These are phyloP conservation scores for Akanthomyces dipterigenus DNA, from an alignment of 2,329 filamentous ascomycete species.

Conservation along the genomic window DNA sequence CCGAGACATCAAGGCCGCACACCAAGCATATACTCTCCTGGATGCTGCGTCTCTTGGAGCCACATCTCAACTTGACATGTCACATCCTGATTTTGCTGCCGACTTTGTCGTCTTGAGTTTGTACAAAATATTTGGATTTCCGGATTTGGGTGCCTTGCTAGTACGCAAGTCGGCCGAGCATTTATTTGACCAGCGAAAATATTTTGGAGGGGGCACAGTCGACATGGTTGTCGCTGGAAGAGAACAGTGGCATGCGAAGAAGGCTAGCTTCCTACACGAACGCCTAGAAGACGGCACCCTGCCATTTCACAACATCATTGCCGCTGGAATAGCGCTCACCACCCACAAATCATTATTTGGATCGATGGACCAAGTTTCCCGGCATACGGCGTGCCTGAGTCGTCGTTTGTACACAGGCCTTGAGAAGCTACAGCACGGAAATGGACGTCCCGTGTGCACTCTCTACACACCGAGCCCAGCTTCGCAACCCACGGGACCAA, in stretches of 20 bases:
- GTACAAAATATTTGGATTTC: conserved; percentile 98
- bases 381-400: conserved; percentile 63
- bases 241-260: conserved; percentile 77
- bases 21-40: conserved; percentile 58
- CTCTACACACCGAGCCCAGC: conserved; percentile 47
- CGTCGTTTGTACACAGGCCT: conserved; percentile 43
- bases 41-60: conserved; percentile 79
- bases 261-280: conserved; percentile 66
- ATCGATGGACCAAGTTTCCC: conserved; percentile 61
- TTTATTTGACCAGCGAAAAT: conserved; percentile 60
- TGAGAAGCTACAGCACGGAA: conserved; percentile 57
- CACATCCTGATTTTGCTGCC: conserved; percentile 53
- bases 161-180: conserved; percentile 64
- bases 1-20: conserved; percentile 32
- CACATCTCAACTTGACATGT: conserved; percentile 69
- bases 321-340: conserved; percentile 66
- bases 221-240: conserved; percentile 77
- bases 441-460: conserved; percentile 56
- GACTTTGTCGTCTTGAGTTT: conserved; percentile 87
- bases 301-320: conserved; percentile 84
- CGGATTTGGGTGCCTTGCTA: conserved; percentile 79
- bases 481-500: conserved; percentile 53
- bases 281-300: conserved; percentile 86
- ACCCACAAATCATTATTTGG: conserved; percentile 64
- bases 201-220: conserved; percentile 93